Evolutionary conservation across 177 flowering plant species (phyloP).

Genomic region (Telopea speciosissima): DNA sequence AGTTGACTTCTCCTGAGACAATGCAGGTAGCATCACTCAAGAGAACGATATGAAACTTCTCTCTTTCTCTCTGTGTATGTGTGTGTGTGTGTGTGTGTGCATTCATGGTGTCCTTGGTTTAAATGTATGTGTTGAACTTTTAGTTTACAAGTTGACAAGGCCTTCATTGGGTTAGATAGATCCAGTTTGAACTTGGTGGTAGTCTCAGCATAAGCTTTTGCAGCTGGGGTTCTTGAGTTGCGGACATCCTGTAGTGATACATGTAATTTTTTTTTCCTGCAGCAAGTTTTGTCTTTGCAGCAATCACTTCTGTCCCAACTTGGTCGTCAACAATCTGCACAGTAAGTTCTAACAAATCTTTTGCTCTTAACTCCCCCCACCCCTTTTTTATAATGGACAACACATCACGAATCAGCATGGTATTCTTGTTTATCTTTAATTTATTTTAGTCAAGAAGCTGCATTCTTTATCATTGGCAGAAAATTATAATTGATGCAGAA

Average conservation of each 20-base stretch:
- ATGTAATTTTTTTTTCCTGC: constrained; percentile 16
- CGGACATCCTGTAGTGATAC: not conserved
- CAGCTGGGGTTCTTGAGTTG: not conserved
- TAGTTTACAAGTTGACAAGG: not conserved
- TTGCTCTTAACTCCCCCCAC: too few species aligned
- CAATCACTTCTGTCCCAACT: constrained; percentile 45
- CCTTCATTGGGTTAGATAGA: not conserved
- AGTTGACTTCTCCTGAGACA: constrained; percentile 75
- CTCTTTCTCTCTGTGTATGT: not conserved
- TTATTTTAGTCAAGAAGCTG: not conserved
- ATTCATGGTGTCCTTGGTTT: not conserved
- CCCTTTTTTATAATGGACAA: too few species aligned
- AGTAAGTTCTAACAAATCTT: constrained; percentile 33
- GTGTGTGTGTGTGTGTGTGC: not conserved
- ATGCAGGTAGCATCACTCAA: constrained; percentile 61
- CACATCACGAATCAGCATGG: not conserved
- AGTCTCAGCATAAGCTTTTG: not conserved
- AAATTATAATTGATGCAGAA: too few species aligned
- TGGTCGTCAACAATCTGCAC: constrained; percentile 38
- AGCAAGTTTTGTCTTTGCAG: constrained; percentile 62
- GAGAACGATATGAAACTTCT: constrained; percentile 1
- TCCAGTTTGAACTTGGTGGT: not conserved
- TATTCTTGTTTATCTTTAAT: not conserved
- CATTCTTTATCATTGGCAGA: too few species aligned
- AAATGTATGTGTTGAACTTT: not conserved